Evolutionary conservation across 306 rosid genomes (phyloP), one percentile per base, ranked within the genome.

Genomic region (Corylus heterophylla): DNA sequence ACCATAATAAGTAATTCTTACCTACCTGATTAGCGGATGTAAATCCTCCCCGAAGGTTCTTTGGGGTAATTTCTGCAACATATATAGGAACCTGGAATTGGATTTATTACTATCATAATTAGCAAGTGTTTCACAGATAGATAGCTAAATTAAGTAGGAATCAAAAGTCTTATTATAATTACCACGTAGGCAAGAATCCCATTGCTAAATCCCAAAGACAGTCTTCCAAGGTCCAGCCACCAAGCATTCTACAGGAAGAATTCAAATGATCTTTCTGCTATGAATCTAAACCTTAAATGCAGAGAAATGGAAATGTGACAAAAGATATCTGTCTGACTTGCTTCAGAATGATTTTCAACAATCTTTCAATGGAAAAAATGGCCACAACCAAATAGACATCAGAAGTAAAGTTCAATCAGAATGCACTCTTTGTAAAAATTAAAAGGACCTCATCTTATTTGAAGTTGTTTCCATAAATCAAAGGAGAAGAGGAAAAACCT

Each of bases 151-250:
- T 25, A 59, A 12, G 9, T 25, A 29, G 27, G 66, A 25, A 45
- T n/a, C 5, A 14, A 27, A 63, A 4, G 56, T 52, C 68, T 74
- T 11, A 44, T 44, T 54, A 47, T 74, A 81, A 55, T 31, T 50
- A 92, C 98, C 96, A 78, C 93, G 66, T 85, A 92, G 82, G 94
- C 88, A 51, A 94, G 86, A 70, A 92, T 68, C 72, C 97, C 94
- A 84, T 89, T 94, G 72, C 93, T 96, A 87, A 82, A 88, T 88
- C 98, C 97, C 22, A 89, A 82, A 54, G 89, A 79, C 62, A 92
- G 77, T 79, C 97, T 89, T 89, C 97, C 98, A 50, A 83, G 67
- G 58, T 94, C 92, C 54, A 93, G 90, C 90, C 87, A 89, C 94
- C 88, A 87, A 74, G 89, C 87, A 83, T 48, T 90, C 96, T 83